phyloP scores from a whole-genome alignment of 352 stramenopile genomes.

The Globisporangium cederbergense region DNA sequence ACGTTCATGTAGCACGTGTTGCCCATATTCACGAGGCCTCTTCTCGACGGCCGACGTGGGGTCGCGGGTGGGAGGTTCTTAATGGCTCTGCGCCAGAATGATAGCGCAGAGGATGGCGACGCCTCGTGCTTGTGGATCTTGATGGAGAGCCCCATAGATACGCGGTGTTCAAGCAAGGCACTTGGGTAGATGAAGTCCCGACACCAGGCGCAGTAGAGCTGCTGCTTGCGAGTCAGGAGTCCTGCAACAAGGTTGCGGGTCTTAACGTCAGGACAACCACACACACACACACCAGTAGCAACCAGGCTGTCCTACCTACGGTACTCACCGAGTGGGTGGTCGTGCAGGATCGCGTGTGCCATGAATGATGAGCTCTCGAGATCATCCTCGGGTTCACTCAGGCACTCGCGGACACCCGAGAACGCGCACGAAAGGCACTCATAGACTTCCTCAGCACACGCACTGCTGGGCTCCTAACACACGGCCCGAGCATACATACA shows the following conservation, averaged over 20 bases:
- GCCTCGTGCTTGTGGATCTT: neutral
- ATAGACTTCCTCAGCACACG: conserved; percentile 24
- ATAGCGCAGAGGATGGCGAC: neutral
- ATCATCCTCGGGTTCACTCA: conserved; percentile 21
- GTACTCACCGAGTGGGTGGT: conserved; percentile 52
- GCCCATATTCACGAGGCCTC: conserved; percentile 80
- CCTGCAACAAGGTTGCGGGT: conserved; percentile 20
- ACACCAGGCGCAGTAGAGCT: conserved; percentile 61
- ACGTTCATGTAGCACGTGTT: conserved; percentile 87
- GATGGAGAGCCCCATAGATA: neutral
- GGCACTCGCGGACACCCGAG: conserved; percentile 31
- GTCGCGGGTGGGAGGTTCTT: conserved; percentile 15
- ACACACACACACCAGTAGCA: neutral
- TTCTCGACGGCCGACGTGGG: conserved; percentile 21
- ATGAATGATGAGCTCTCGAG: conserved; percentile 37
- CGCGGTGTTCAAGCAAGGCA: conserved; percentile 10
- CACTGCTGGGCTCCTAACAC: no score
- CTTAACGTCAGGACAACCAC: neutral
- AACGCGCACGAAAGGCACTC: conserved; percentile 56
- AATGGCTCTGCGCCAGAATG: conserved; percentile 22
- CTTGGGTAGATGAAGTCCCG: conserved; percentile 58
- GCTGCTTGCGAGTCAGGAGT: conserved; percentile 37
- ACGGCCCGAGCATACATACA: neutral
- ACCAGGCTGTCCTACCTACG: neutral
- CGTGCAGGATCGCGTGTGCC: conserved; percentile 55